A percentile compares a stretch with the other conserved stretches of the same genome.
phyloP scores from a whole-genome alignment of 768 basidiomycete species.

The Leccinum variicolor region DNA sequence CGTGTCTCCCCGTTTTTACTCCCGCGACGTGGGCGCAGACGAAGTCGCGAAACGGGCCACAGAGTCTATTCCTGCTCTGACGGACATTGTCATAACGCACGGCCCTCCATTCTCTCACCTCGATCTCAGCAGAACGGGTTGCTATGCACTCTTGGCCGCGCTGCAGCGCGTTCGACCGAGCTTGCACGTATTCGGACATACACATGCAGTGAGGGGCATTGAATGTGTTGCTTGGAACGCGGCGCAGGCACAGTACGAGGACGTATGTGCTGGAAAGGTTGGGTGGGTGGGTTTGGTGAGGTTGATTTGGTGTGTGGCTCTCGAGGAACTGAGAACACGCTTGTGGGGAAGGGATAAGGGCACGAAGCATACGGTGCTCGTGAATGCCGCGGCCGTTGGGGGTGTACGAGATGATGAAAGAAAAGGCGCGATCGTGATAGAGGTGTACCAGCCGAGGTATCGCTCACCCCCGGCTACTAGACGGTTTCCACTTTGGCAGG shows the following conservation, averaged over 20 bases:
- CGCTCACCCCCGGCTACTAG: neutral
- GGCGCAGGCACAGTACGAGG: slow-evolving; percentile 5
- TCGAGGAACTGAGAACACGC: neutral
- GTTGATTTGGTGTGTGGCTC: neutral
- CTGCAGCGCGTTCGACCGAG: slow-evolving; percentile 6
- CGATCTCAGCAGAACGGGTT: neutral
- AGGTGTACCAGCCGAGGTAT: neutral
- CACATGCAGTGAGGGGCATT: slow-evolving; percentile 7
- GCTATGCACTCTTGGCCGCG: slow-evolving; percentile 3
- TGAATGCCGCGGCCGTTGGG: slow-evolving; percentile 5
- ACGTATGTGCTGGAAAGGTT: slow-evolving; percentile 1
- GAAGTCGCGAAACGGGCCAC: neutral
- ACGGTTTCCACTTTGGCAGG: neutral
- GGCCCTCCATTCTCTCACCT: neutral
- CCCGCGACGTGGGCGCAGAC: neutral
- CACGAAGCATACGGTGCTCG: neutral
- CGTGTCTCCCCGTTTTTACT: neutral
- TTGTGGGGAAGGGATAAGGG: neutral
- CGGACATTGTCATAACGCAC: neutral
- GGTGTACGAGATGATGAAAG: slow-evolving; percentile 9
- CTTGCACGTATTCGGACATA: slow-evolving; percentile 10
- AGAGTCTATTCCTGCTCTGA: neutral
- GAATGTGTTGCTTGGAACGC: slow-evolving; percentile 1
- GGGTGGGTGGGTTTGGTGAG: neutral
- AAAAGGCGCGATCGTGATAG: slow-evolving; percentile 1